Percentiles rank a stretch among this genome's conserved stretches.
phyloP scores from a whole-genome alignment of 768 basidiomycete genomes.

The Favolaschia claudopus region DNA sequence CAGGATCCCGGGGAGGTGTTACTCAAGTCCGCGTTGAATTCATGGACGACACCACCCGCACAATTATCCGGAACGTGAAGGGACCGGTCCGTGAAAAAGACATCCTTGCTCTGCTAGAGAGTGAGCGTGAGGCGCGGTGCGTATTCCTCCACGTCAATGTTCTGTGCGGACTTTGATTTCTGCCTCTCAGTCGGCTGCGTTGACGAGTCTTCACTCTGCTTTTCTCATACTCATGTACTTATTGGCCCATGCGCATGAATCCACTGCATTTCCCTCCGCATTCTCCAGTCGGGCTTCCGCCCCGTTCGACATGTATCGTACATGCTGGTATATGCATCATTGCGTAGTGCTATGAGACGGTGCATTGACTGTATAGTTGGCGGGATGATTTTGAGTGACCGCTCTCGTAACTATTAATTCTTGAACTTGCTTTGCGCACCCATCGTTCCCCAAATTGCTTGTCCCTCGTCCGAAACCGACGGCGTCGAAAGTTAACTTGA shows the following conservation, averaged over 20 bases:
- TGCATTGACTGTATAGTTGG: neutral
- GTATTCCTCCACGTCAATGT: slow-evolving; percentile 40
- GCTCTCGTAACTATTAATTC: too few species aligned
- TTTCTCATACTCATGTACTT: slow-evolving; percentile 19
- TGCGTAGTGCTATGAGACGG: slow-evolving; percentile 13
- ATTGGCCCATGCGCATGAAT: slow-evolving; percentile 22
- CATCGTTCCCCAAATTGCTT: too few species aligned
- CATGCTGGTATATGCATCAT: neutral
- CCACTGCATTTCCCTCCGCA: slow-evolving; percentile 15
- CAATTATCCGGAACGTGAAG: slow-evolving; percentile 99
- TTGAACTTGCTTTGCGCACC: too few species aligned
- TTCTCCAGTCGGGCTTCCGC: slow-evolving; percentile 8
- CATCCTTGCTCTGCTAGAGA: slow-evolving; percentile 95
- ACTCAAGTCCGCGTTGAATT: slow-evolving; percentile 99
- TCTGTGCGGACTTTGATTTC: neutral
- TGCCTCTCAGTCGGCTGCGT: slow-evolving; percentile 45
- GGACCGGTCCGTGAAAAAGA: slow-evolving; percentile 96
- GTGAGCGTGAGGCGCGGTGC: slow-evolving; percentile 98
- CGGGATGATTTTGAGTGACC: too few species aligned
- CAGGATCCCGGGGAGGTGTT: slow-evolving; percentile 98
- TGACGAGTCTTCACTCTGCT: slow-evolving; percentile 29
- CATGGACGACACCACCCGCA: slow-evolving; percentile 95
- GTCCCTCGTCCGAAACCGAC: too few species aligned
- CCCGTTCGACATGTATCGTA: slow-evolving; percentile 20
- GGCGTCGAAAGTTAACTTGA: too few species aligned